Evolutionary conservation across 257 asterid species (phyloP), one percentile per base, ranked within the genome.

Genomic region (Penstemon eatonii): DNA sequence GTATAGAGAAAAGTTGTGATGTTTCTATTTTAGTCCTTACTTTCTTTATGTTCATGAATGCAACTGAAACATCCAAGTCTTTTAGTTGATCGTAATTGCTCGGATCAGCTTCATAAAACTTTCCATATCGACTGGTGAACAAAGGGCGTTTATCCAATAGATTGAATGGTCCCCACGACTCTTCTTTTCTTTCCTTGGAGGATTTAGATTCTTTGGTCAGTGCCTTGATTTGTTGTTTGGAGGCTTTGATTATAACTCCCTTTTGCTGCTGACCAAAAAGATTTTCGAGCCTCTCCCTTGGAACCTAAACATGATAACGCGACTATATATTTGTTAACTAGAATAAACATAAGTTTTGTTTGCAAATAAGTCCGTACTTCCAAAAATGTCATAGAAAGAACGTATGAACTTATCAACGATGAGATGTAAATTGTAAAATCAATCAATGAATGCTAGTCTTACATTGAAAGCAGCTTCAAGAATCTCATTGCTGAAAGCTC

Each of bases 391-490:
- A 25, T 25, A 25, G 33, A 25, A 25, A 25, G 33, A 2, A 25
- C 33, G 33, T 25, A 25, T 25, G 33, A 25, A 25, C 33, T 25
- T 25, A 25, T 25, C 33, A 25, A 25, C 2, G 33, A 25, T 25
- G 33, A 25, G 33, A 25, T 25, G 33, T 2, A 10, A 7, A 56
- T 62, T 12, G 10, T n/a, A 6, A 63, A 33, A 5, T 13, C 8
- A 15, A 6, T 39, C n/a, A 38, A 49, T 15, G 36, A 38, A 7
- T 60, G 37, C 33, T 45, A 8, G 33, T 37, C 74, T 70, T 65
- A 82, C 86, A 67, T 82, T 82, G 41, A 85, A 71, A 53, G 91
- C 89, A 13, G 85, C 83, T 61, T 78, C 77, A 5, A 83, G 65
- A 5, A 83, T 67, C 46, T 80, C 84, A 42, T 60, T 73, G 84